Evolutionary conservation across 1,284 basidiomycete genomes (phyloP), one percentile per base, ranked within the genome.

Genomic region (Cryptococcus hybrid): DNA sequence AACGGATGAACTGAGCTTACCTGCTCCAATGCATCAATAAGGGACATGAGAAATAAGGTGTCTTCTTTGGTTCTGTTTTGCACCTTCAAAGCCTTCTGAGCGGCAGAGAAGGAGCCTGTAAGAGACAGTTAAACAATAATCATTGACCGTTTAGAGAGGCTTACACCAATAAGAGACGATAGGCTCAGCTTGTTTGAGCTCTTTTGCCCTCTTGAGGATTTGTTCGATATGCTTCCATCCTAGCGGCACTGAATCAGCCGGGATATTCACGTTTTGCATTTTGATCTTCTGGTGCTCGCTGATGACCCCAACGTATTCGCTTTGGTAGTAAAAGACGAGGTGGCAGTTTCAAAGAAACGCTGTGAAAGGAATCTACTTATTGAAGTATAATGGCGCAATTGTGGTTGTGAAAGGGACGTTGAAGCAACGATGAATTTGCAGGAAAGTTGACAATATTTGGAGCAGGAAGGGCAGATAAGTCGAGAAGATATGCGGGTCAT

Each of bases 161-260:
- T 67, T 79, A 91, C 93, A 94, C 94, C 94, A 98, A 76, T 98
- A 98, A 1, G 90, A 83, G 64, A 98, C 86, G 52, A 93, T 82
- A 3, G 91, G 89, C 66, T 98, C 92, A 57, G 88, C 86, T 12
- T 80, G 80, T 52, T 83, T 84, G 60, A 96, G 83, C 75, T 98
- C 95, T 52, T 89, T 86, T 0, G 93, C 90, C 51, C 94, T 85
- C 71, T 92, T 90, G n/a, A 98, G 82, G 73, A 86, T 94, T 3
- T 92, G 88, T 7, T 85, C 75, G 58, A 72, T 74, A 35, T 89
- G 81, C 62, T 82, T 82, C 57, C n/a, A n/a, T n/a, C 78, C 78
- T 2, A 64, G 56, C 7, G 81, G 80, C 6, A 79, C 66, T 6
- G 65, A 59, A 36, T 72, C 70, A 0, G 69, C 56, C 0, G 78